These are phyloP conservation scores for Pichia deserticola DNA, from an alignment of 805 yeast species.

Conservation along the genomic window DNA sequence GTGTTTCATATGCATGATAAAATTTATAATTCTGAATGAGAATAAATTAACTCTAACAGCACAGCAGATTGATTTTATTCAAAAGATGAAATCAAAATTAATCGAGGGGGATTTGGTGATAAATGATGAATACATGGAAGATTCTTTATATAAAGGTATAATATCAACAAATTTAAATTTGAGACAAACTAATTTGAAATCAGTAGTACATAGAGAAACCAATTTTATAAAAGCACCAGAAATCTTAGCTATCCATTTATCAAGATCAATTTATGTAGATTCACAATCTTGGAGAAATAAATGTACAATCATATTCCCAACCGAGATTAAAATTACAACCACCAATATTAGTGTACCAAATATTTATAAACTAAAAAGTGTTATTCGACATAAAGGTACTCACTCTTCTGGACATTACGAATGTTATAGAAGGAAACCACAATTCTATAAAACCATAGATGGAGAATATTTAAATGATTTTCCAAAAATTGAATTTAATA, in stretches of 20 bases:
- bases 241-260: constrained; percentile 70
- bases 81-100: constrained; percentile 29
- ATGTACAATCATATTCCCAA: constrained; percentile 63
- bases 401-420: constrained; percentile 89
- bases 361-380: constrained; percentile 54
- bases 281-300: constrained; percentile 63
- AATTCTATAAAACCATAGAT: constrained; percentile 36
- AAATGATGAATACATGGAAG: constrained; percentile 51
- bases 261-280: constrained; percentile 73
- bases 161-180: constrained; percentile 35
- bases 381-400: constrained; percentile 81
- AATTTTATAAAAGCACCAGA: constrained; percentile 60
- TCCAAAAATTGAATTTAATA: constrained; percentile 7
- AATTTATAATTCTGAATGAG: constrained; percentile 14
- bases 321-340: constrained; percentile 35
- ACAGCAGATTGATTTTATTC: constrained; percentile 29
- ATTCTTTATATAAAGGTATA: constrained; percentile 40
- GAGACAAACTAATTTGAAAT: constrained; percentile 32
- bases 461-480: constrained; percentile 20
- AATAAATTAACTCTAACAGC: constrained; percentile 9
- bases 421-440: constrained; percentile 73
- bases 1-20: constrained; percentile 63
- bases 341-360: not conserved
- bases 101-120: constrained; percentile 36
- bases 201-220: constrained; percentile 62